phyloP scores from a whole-genome alignment of 2,329 filamentous ascomycete species.

The Fonsecaea pedrosoi region DNA sequence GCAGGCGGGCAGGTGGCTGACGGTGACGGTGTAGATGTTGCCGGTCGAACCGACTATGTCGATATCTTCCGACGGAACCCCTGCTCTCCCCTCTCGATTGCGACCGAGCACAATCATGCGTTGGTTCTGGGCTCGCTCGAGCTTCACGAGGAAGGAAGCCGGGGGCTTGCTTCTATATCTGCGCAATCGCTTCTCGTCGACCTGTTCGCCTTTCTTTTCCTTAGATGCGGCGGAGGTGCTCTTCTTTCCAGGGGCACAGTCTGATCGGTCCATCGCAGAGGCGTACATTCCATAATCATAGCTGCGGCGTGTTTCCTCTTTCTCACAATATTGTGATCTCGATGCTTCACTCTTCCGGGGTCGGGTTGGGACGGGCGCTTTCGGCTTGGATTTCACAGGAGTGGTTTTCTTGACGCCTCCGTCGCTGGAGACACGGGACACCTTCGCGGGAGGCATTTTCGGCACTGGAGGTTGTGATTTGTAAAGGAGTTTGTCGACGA shows the following conservation, averaged over 20 bases:
- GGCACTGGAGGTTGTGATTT: neutral
- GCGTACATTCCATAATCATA: neutral
- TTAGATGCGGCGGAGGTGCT: neutral
- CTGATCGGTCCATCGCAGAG: no score
- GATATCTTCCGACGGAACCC: slow-evolving; percentile 58
- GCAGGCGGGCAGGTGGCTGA: slow-evolving; percentile 61
- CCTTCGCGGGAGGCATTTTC: slow-evolving; percentile 4
- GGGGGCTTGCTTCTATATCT: slow-evolving; percentile 54
- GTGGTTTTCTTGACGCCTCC: slow-evolving; percentile 10
- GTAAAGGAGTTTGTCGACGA: neutral
- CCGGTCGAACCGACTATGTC: slow-evolving; percentile 67
- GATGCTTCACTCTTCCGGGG: neutral
- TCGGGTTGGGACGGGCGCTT: neutral
- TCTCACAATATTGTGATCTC: neutral
- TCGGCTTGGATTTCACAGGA: neutral
- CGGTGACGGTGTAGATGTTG: slow-evolving; percentile 64
- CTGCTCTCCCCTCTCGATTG: slow-evolving; percentile 51
- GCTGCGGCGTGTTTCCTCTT: neutral
- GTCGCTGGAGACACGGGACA: neutral
- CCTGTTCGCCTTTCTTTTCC: neutral
- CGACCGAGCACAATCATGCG: slow-evolving; percentile 65
- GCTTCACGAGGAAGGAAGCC: slow-evolving; percentile 54
- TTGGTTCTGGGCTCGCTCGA: slow-evolving; percentile 58
- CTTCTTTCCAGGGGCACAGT: neutral
- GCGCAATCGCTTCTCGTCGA: slow-evolving; percentile 50